Evolutionary conservation across 2,329 filamentous ascomycete species (phyloP), one percentile per base, ranked within the genome.

Genomic region (Pleomassaria siparia): DNA sequence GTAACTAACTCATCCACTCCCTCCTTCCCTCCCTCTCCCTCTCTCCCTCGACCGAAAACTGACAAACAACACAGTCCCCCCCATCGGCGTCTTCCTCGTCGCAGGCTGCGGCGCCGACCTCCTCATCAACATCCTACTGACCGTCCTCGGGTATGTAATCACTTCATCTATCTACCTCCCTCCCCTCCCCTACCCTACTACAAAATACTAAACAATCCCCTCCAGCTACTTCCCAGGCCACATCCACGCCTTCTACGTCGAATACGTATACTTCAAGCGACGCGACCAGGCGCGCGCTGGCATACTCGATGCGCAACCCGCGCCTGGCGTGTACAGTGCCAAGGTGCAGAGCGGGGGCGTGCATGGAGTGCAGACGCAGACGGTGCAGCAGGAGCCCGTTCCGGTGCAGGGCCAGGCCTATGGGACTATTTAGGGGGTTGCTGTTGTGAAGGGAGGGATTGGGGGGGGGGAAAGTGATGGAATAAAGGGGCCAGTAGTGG

Each of bases 201-300:
- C 16, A 24, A n/a, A 25, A 15, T 30, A 3, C 24, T 15, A n/a
- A n/a, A 18, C 40, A 36, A 49, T 33, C 22, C n/a, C 7, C 24
- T 3, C 43, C 49, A 83, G 82, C n/a, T 88, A 86, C 68, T 72
- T 94, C 42, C 89, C 89, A 0, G 89, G 88, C 7, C 85, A 90
- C 57, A 81, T 92, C 44, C 73, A 91, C 66, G 88, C 88, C 35
- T 91, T 91, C 70, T 94, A 91, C 67, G 58, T 90, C 51, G 84
- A 91, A 71, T 95, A 91, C 67, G 77, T 95, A 53, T 95, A 91
- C 74, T 92, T 86, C 70, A 82, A 89, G 61, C 86, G 86, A 30
- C 80, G 79, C 44, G 84, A 89, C 58, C 80, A 85, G 65, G 78
- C 79, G 2, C 72, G 77, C 37, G 74, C 80, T 26, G 87, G 87